Conservation (phyloP, 768 basidiomycete species). For the Leccinum pellstonianum region DNA sequence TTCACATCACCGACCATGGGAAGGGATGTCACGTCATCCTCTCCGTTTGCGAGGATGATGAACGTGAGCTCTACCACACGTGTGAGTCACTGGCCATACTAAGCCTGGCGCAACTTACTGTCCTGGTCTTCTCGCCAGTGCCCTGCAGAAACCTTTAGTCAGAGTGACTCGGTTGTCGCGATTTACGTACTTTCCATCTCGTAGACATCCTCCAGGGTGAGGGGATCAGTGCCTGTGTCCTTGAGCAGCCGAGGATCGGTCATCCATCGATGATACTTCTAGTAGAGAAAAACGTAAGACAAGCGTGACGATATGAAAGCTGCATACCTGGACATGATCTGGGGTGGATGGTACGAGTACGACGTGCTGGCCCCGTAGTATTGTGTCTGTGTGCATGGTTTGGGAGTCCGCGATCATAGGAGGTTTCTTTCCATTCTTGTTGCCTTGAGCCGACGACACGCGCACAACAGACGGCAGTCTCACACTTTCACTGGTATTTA, state of each 20-base stretch:
- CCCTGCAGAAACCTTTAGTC: constrained; percentile 38
- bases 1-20: constrained; percentile 94
- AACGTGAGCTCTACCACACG: constrained; percentile 71
- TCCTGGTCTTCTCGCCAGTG: constrained; percentile 88
- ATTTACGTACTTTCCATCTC: constrained; percentile 77
- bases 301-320: neutral
- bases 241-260: constrained; percentile 63
- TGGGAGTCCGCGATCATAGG: neutral
- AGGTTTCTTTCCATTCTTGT: constrained; percentile 20
- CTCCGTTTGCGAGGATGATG: constrained; percentile 63
- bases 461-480: neutral
- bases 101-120: constrained; percentile 40
- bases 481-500: neutral
- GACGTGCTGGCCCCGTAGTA: constrained; percentile 63
- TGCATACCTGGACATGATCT: constrained; percentile 41
- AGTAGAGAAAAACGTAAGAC: constrained; percentile 23
- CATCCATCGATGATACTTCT: constrained; percentile 95
- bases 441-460: constrained; percentile 1
- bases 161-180: neutral
- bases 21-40: constrained; percentile 33
- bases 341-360: constrained; percentile 80
- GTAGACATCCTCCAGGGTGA: constrained; percentile 77
- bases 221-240: constrained; percentile 82
- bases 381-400: constrained; percentile 26
- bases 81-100: neutral